Evolutionary conservation across 2,329 filamentous ascomycete genomes (phyloP), one percentile per base, ranked within the genome.

Genomic region (Scedosporium aurantiacum): DNA sequence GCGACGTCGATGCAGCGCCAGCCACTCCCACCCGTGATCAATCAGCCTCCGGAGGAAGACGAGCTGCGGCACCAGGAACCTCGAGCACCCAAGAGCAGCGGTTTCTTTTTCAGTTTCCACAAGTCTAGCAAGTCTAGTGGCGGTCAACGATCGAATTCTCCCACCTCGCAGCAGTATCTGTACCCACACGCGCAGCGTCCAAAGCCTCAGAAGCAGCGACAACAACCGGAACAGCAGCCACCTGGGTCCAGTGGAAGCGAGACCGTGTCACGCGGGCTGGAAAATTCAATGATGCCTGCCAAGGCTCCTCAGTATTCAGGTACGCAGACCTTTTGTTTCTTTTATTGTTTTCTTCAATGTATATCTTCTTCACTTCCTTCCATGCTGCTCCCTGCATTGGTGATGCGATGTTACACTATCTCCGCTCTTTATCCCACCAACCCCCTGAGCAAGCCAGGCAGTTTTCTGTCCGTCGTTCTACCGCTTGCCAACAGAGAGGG

Each of bases 31-130:
- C 50, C 50, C 18, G 50, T 54, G 12, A 54, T 54, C 23, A 54
- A 54, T 27, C 50, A 54, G 5, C 12, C 23, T 5, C 47, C n/a
- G 21, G 50, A 54, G 50, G 6, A 54, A 14, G 50, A 62, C 61
- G 66, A 68, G 60, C 61, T 62, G 57, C 69, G 70, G 61, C 68
- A 71, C 62, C 68, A 71, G 65, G 76, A 74, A 67, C 74, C 71
- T 65, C 74, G 72, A 60, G 78, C 76, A 66, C 65, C 73, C n/a
- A 73, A 76, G 62, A 80, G 78, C 67, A 75, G 76, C 67, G 75
- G 76, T 65, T 80, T 81, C 70, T 73, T 75, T 62, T 80, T 80
- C 67, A 58, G 40, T 28, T 45, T 58, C 37, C 57, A 58, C 57
- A 58, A 58, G 37, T 58, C 57, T 16, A 43, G 37, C 37, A 58